Percentiles rank a stretch among this genome's conserved stretches.
Conservation (phyloP, 1,284 basidiomycete species). For the Phellinidium pouzarii region DNA sequence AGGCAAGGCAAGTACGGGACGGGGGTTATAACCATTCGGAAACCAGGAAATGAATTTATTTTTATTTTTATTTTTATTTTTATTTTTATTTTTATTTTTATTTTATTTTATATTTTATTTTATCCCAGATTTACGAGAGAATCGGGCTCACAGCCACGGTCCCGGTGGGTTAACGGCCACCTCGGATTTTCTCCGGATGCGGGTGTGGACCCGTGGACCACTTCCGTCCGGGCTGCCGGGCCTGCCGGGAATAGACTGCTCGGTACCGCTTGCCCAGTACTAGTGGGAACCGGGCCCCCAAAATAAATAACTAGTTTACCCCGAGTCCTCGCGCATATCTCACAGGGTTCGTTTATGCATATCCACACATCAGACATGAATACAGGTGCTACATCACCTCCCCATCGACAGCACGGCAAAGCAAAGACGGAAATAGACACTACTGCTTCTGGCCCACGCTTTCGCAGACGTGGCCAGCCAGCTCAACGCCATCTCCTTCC, state of each 20-base stretch:
- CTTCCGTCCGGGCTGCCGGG: background rate
- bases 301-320: background rate
- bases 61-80: background rate
- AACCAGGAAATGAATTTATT: background rate
- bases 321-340: too few relatives aligned
- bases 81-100: too few relatives aligned
- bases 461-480: background rate
- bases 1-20: background rate
- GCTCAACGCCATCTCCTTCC: conserved; percentile 2
- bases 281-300: background rate
- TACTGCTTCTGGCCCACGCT: background rate
- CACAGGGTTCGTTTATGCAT: background rate
- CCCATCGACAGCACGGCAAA: background rate
- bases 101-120: too few relatives aligned
- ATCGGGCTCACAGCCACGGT: background rate
- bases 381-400: background rate
- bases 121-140: background rate
- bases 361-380: background rate
- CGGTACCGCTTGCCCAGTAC: background rate
- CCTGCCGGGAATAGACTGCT: background rate
- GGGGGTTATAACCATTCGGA: background rate
- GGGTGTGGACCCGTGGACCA: background rate
- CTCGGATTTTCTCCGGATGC: background rate
- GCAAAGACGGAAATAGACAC: background rate
- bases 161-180: background rate